Percentiles rank a stretch among this genome's conserved stretches.
These are phyloP conservation scores for Tripidium arundinaceum DNA, from an alignment of 202 grass and related monocot genomes.

Conservation along the genomic window DNA sequence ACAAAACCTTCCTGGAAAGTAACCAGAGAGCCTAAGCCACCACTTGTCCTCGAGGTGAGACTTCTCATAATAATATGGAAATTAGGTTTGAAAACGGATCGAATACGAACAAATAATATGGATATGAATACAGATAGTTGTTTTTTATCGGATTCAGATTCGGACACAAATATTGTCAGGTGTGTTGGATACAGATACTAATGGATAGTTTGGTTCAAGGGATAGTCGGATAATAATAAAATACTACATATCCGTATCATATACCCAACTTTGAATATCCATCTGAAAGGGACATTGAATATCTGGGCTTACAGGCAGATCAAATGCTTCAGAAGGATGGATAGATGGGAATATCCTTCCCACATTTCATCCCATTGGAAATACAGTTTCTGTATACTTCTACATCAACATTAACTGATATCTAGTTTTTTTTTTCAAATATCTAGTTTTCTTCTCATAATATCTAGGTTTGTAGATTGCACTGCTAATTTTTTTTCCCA, in stretches of 20 bases:
- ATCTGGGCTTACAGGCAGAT: not conserved
- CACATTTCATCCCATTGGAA: not conserved
- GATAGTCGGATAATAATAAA: not conserved
- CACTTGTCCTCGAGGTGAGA: conserved; percentile 84
- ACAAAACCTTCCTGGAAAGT: conserved; percentile 54
- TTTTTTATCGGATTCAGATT: not conserved
- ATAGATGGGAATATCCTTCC: not conserved
- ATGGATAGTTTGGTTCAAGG: not conserved
- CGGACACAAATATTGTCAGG: not conserved
- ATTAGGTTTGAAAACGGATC: not conserved
- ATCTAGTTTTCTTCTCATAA: not conserved
- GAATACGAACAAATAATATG: not conserved
- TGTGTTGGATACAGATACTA: not conserved
- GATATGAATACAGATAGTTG: not conserved
- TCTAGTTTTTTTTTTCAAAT: not conserved
- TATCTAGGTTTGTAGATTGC: not conserved
- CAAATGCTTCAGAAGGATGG: not conserved
- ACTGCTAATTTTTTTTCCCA: conserved; percentile 15
- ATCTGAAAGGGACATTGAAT: not conserved
- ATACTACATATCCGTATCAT: not conserved
- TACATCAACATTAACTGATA: conserved; percentile 19
- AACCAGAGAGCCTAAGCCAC: conserved; percentile 56
- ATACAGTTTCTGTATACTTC: not conserved
- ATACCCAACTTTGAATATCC: not conserved
- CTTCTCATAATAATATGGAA: not conserved